These are phyloP conservation scores for Nothophaeocryptopus gaeumannii DNA, from an alignment of 2,329 filamentous ascomycete genomes.

Conservation along the genomic window DNA sequence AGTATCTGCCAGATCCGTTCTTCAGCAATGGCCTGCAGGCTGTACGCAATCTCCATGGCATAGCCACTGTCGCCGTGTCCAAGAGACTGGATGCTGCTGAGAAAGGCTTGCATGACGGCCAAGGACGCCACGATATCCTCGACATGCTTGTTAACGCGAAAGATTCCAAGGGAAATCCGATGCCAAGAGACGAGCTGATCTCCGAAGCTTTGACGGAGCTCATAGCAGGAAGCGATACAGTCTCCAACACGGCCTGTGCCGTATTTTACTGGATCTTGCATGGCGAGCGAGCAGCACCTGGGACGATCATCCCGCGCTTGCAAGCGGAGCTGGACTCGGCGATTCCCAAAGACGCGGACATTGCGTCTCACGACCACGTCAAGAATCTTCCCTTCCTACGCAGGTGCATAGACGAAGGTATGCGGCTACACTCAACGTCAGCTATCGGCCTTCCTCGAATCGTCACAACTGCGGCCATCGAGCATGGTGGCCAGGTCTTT, in stretches of 20 bases:
- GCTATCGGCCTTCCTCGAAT: slow-evolving; percentile 25
- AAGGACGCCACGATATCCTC: slow-evolving; percentile 32
- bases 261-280: slow-evolving; percentile 27
- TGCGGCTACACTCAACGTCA: slow-evolving; percentile 34
- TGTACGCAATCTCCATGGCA: slow-evolving; percentile 24
- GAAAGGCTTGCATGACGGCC: slow-evolving; percentile 2
- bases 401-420: slow-evolving; percentile 34
- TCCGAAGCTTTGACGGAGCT: slow-evolving; percentile 36
- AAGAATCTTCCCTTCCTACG: slow-evolving; percentile 31
- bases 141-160: slow-evolving; percentile 33
- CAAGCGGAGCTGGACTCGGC: slow-evolving; percentile 31
- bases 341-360: slow-evolving; percentile 19
- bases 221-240: slow-evolving; percentile 38
- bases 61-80: slow-evolving; percentile 32
- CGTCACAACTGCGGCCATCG: slow-evolving; percentile 29
- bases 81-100: slow-evolving; percentile 25
- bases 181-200: slow-evolving; percentile 31
- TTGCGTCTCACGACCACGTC: slow-evolving; percentile 25
- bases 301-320: slow-evolving; percentile 24
- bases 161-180: slow-evolving; percentile 30
- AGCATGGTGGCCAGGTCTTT: slow-evolving; percentile 25
- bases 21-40: slow-evolving; percentile 27
- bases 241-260: slow-evolving; percentile 33
- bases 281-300: slow-evolving; percentile 28
- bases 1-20: slow-evolving; percentile 28